Evolutionary conservation across 805 yeast species (phyloP).

Genomic region (Kazachstania martiniae): DNA sequence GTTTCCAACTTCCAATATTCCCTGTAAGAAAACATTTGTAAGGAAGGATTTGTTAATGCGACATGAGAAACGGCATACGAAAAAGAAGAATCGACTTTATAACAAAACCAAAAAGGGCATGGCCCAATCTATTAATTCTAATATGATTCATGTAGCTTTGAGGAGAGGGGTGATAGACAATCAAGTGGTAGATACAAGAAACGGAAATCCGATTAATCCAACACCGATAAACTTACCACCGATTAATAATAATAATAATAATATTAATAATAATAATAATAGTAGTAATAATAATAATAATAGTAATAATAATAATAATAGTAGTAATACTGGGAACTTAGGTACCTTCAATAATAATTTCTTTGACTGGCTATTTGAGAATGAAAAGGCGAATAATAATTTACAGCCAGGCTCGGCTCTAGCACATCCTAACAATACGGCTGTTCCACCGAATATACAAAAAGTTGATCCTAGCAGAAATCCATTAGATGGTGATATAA

Average conservation of each 20-base stretch:
- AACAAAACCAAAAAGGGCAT: constrained; percentile 1
- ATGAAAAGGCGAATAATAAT: not conserved
- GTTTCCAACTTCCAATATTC: constrained; percentile 19
- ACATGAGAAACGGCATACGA: constrained; percentile 34
- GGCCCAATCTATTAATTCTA: too few species aligned
- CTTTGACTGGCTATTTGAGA: constrained; percentile 9
- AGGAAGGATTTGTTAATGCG: constrained; percentile 43
- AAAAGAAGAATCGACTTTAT: constrained; percentile 3
- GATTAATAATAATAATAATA: not conserved
- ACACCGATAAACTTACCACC: not conserved
- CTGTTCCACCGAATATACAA: too few species aligned
- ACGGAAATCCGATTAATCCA: not conserved
- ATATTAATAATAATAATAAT: not conserved
- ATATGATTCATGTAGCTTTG: too few species aligned
- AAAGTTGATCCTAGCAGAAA: too few species aligned
- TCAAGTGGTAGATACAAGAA: too few species aligned
- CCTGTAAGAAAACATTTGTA: constrained; percentile 51
- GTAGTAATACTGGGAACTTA: not conserved
- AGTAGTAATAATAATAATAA: constrained; percentile 1
- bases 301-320: not conserved
- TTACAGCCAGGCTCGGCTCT: not conserved
- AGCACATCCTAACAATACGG: too few species aligned
- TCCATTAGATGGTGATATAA: too few species aligned
- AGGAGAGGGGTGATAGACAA: too few species aligned
- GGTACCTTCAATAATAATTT: constrained; percentile 5